Base-by-base conservation (phyloP, 2,329 filamentous ascomycete genomes). In the Sporothrix euskadiensis region DNA sequence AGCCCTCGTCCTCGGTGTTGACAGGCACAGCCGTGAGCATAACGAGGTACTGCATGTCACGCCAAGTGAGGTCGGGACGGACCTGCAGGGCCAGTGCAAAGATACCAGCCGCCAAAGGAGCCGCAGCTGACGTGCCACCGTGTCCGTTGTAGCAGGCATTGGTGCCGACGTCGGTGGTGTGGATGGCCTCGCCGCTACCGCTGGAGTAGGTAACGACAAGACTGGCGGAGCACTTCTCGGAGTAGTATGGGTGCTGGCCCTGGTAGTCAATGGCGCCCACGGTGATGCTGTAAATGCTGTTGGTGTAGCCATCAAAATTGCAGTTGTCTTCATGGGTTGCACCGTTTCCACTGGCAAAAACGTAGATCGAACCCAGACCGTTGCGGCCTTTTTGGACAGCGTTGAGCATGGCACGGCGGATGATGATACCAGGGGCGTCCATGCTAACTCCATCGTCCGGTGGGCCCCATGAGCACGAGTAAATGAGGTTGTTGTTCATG, bases 251-350 rank as follows among this genome's bases (percentile, higher is more conserved):
- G 80, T 98, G 95, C n/a, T 88, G 83, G 54, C 95, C 94, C 77
- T 92, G 90, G 74, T 93, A 88, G 80, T 98, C 94, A 75, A 99
- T 91, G 47, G 95, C 95, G 52, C 96, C 96, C 22, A 99, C 94
- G 0, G 94, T 97, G 78, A 99, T 96, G 81, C 94, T 98, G 86
- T 98, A 99, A 78, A 99, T 99, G 80, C 94, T 98, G 85, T 99
- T 99, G 74, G 96, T 99, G 83, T 99, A 99, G 54, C 96, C 96
- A 80, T 99, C 96, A 81, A 99, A 99, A 81, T 99, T 99, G 87
- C 96, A 99, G 83, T 99, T 98, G 81, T 99, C 96, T 65, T 93
- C 94, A 76, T 85, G 89, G 3, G 86, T 85, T 10, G 95, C 97
- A 73, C 96, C 96, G 79, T 99, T 99, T 74, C 96, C 96, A 77